phyloP scores from a whole-genome alignment of 805 yeast species.

The Candida namnaoensis region DNA sequence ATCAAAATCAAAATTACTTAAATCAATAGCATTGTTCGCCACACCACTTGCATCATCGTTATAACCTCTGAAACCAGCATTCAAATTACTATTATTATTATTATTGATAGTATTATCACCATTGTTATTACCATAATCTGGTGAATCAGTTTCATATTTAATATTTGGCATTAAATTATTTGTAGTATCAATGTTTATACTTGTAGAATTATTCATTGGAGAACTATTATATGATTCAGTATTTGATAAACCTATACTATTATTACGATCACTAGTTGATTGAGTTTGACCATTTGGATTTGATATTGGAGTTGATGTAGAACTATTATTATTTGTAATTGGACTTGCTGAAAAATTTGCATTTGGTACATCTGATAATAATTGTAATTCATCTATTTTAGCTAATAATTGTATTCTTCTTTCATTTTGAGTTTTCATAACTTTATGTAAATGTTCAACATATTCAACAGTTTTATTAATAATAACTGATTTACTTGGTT shows the following conservation, averaged over 20 bases:
- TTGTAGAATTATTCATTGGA: background rate
- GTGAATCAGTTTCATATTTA: constrained; percentile 20
- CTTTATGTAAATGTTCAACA: constrained; percentile 54
- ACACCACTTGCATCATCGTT: background rate
- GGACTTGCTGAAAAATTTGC: background rate
- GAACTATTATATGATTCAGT: background rate
- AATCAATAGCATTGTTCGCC: background rate
- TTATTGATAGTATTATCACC: background rate
- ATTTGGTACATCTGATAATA: constrained; percentile 8
- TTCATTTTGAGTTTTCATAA: constrained; percentile 45
- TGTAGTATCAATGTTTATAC: background rate
- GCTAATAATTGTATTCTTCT: constrained; percentile 32
- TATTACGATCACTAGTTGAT: background rate
- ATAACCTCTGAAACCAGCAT: background rate
- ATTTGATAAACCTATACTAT: background rate
- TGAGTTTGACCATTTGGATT: background rate
- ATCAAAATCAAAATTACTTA: constrained; percentile 11
- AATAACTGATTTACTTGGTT: constrained; percentile 78
- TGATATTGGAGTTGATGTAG: background rate
- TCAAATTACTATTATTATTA: background rate
- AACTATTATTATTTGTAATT: background rate
- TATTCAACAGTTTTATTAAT: constrained; percentile 76
- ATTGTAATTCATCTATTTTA: constrained; percentile 27
- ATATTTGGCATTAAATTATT: constrained; percentile 1
- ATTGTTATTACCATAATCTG: constrained; percentile 1